Base-by-base conservation (phyloP, 441 rosid genomes). In the Biscutella laevigata region DNA sequence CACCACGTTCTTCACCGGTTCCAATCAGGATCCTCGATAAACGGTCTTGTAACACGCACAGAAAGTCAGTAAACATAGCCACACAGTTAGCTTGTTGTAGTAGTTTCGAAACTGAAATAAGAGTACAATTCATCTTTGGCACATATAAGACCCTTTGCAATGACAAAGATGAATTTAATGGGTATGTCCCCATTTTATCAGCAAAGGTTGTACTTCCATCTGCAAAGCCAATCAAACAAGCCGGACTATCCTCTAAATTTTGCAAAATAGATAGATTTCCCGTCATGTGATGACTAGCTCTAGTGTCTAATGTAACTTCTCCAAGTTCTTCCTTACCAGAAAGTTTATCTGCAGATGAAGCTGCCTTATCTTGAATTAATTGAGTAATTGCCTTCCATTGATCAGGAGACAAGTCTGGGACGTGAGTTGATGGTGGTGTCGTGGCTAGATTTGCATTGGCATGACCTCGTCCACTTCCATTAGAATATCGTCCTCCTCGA, bases 231-330 rank as follows among this genome's bases (percentile, higher is more conserved):
- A 29, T n/a, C 3, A 4, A 29, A 1, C 33, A 29, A 0, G 33
- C 11, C 0, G 33, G 1, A 0, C 0, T 29, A 0, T n/a, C 1
- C 1, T 1, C 10, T 3, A 28, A 0, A 9, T 28, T 28, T 0
- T 0, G 1, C 0, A 28, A n/a, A 0, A 28, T 8, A 2, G 10
- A 9, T 1, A 8, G 0, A 28, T 29, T 29, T n/a, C 33, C 12
- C 0, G 33, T 29, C 33, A 29, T 29, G 4, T 29, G 33, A 17
- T 17, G 20, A 17, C 3, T n/a, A n/a, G 20, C 20, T 1, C 20
- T 3, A 1, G 20, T 17, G 20, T 17, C 20, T 17, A 17, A 17
- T 1, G 3, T 17, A 17, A 17, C 20, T 3, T 17, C 20, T 17
- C 20, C 20, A 17, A 17, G 20, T 17, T 17, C 20, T 17, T 17